A percentile compares a stretch with the other conserved stretches of the same genome.
Evolutionary conservation across 2,329 filamentous ascomycete genomes (phyloP).

Genomic region (Seiridium unicorne): DNA sequence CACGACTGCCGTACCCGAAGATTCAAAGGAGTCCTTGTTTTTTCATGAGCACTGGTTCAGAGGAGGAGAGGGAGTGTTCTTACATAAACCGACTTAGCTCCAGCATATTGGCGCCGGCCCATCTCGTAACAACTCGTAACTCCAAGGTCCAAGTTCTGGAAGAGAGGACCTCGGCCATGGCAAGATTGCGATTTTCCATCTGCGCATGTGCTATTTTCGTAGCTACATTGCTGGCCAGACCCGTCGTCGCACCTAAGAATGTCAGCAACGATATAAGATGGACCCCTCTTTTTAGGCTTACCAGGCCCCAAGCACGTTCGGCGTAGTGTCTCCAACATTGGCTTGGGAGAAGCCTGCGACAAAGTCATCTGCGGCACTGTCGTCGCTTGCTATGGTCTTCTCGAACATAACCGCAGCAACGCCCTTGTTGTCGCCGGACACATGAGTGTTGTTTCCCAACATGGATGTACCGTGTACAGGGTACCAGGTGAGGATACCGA

Average conservation of each 20-base stretch:
- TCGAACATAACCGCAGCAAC: constrained; percentile 84
- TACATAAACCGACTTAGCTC: constrained; percentile 50
- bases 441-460: constrained; percentile 84
- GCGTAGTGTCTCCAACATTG: constrained; percentile 86
- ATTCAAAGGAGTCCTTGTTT: constrained; percentile 49
- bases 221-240: constrained; percentile 64
- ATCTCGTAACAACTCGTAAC: constrained; percentile 77
- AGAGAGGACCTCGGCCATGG: constrained; percentile 69
- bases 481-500: constrained; percentile 87
- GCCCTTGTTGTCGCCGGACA: constrained; percentile 91
- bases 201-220: constrained; percentile 76
- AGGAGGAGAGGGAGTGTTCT: constrained; percentile 8
- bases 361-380: constrained; percentile 61
- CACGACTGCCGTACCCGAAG: constrained; percentile 47
- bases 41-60: neutral
- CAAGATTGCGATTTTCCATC: constrained; percentile 66
- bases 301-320: constrained; percentile 80
- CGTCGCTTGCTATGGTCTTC: constrained; percentile 56
- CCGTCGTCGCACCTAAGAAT: constrained; percentile 70
- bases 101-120: constrained; percentile 63
- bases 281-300: constrained; percentile 4
- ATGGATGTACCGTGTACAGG: constrained; percentile 88
- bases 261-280: neutral
- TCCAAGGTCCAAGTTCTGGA: constrained; percentile 65
- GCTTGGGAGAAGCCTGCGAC: constrained; percentile 90